Conservation (phyloP, 108 stramenopile genomes). For the Stephanodiscus triporus region DNA sequence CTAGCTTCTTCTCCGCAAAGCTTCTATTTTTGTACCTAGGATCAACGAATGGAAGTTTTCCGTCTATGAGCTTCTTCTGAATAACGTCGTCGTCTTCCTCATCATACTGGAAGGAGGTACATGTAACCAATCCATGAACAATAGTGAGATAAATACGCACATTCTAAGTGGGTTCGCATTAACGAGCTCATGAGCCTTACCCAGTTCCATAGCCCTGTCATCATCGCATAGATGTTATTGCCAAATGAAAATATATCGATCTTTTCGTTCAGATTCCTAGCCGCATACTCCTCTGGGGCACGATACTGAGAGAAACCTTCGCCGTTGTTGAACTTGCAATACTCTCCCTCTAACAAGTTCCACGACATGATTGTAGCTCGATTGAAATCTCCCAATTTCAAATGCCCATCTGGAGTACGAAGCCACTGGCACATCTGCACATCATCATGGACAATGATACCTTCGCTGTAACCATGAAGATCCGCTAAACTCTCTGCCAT, state of each 20-base stretch:
- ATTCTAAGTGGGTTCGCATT: not conserved
- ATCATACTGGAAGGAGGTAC: constrained; percentile 40
- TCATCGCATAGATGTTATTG: constrained; percentile 72
- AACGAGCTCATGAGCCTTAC: not conserved
- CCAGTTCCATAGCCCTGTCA: constrained; percentile 67
- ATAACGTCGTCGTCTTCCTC: constrained; percentile 58
- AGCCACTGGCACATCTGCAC: constrained; percentile 86
- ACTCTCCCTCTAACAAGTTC: constrained; percentile 53
- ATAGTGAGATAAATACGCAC: not conserved
- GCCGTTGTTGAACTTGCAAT: constrained; percentile 77
- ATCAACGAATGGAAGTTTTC: constrained; percentile 64
- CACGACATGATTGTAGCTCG: constrained; percentile 68
- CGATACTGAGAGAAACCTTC: constrained; percentile 57
- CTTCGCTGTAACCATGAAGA: constrained; percentile 71
- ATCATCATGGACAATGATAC: constrained; percentile 75
- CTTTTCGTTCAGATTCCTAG: constrained; percentile 61
- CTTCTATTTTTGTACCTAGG: constrained; percentile 68
- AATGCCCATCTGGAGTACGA: constrained; percentile 52
- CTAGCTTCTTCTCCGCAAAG: constrained; percentile 62
- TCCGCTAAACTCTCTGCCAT: constrained; percentile 78
- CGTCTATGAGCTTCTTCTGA: constrained; percentile 58
- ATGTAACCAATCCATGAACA: not conserved
- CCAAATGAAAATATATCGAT: constrained; percentile 81
- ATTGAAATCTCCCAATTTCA: constrained; percentile 85
- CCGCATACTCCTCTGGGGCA: constrained; percentile 69